Conservation (phyloP, 371 early-diverging fungal species). For the Lichtheimia hyalospora region DNA sequence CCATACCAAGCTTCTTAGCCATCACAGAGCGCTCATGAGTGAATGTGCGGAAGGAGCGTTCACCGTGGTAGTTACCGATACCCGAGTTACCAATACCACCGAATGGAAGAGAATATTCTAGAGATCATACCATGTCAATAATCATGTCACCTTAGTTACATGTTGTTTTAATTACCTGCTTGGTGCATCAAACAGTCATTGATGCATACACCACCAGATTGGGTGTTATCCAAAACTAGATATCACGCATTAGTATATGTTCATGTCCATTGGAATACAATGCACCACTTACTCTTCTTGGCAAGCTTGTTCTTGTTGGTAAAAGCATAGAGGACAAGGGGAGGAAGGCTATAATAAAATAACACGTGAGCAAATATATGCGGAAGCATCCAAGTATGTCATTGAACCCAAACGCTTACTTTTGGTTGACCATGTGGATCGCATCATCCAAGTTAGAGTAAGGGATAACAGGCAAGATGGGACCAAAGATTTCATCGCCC, state of each 20-base stretch:
- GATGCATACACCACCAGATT: conserved; percentile 69
- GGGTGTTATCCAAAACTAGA: conserved; percentile 54
- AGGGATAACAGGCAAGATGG: conserved; percentile 68
- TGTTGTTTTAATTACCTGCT: conserved; percentile 25
- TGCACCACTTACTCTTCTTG: conserved; percentile 20
- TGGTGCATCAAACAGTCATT: conserved; percentile 78
- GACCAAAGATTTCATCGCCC: conserved; percentile 72
- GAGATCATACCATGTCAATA: not conserved
- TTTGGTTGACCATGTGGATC: conserved; percentile 24
- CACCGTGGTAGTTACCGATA: conserved; percentile 77
- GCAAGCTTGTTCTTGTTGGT: conserved; percentile 22
- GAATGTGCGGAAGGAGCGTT: conserved; percentile 70
- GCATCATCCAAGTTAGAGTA: conserved; percentile 26
- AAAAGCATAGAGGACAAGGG: conserved; percentile 29
- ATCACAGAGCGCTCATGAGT: conserved; percentile 67
- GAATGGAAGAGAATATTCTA: conserved; percentile 63
- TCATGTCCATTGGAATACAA: not conserved
- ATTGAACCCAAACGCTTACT: conserved; percentile 13
- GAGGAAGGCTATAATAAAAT: conserved; percentile 17
- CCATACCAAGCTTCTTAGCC: conserved; percentile 47
- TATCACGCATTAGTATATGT: not conserved
- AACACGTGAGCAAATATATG: not conserved
- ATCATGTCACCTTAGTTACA: not conserved
- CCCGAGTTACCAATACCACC: conserved; percentile 86
- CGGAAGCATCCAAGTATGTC: not conserved